Conservation (phyloP, 192 early-diverging fungal species). For the Lobosporangium transversale region DNA sequence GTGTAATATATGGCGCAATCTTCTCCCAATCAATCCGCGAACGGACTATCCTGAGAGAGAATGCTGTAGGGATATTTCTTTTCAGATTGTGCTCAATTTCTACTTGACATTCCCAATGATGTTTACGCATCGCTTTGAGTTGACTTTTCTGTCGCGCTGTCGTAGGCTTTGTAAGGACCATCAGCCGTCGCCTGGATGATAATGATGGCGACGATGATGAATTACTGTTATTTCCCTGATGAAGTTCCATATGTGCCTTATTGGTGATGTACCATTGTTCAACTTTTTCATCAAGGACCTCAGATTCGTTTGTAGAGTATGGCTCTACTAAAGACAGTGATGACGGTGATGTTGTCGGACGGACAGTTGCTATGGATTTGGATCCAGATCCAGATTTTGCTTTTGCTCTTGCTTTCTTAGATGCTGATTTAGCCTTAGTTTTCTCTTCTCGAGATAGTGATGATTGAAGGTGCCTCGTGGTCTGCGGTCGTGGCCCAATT, state of each 20-base stretch:
- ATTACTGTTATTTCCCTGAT: not conserved
- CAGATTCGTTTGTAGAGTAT: conserved; percentile 7
- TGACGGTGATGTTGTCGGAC: not conserved
- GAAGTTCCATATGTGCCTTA: conserved; percentile 18
- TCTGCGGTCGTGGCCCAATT: not conserved
- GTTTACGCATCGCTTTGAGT: conserved; percentile 42
- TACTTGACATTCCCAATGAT: conserved; percentile 35
- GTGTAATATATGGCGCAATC: conserved; percentile 22
- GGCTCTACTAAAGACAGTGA: no score
- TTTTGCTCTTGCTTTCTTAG: not conserved
- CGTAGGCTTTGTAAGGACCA: conserved; percentile 25
- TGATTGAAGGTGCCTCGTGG: no score
- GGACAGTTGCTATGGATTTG: not conserved
- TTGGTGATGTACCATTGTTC: conserved; percentile 50
- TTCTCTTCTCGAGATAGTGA: no score
- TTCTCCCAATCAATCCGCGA: conserved; percentile 32
- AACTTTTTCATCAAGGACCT: conserved; percentile 14
- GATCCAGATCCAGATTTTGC: conserved; percentile 5
- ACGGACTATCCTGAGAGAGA: conserved; percentile 26
- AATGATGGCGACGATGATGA: no score
- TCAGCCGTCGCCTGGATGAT: conserved; percentile 23
- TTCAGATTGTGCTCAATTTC: conserved; percentile 19
- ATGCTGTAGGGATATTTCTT: conserved; percentile 12
- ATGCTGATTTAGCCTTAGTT: not conserved
- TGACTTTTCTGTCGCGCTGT: conserved; percentile 26